phyloP scores from a whole-genome alignment of 805 yeast species.

The Zygoascus bituminiphila region DNA sequence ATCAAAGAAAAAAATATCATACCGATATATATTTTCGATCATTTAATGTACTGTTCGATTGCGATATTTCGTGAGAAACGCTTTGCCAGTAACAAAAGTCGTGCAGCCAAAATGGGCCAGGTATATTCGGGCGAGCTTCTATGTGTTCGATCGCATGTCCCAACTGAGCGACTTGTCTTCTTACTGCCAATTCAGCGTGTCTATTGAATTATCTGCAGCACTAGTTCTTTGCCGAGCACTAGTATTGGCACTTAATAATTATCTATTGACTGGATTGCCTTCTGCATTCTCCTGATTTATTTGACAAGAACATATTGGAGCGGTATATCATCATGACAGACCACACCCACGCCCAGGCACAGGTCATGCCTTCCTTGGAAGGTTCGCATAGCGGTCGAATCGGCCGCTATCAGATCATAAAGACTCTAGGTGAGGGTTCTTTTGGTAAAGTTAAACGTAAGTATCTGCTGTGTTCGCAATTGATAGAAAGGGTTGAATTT shows the following conservation, averaged over 20 bases:
- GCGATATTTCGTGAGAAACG: too few relatives aligned
- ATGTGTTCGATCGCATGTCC: background rate
- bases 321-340: background rate
- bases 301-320: background rate
- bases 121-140: background rate
- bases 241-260: too few relatives aligned
- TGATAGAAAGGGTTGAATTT: background rate
- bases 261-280: background rate
- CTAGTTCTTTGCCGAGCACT: too few relatives aligned
- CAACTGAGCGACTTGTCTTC: background rate
- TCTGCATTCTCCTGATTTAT: background rate
- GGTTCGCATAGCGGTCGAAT: slow-evolving; percentile 37
- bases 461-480: slow-evolving; percentile 29
- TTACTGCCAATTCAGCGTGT: background rate
- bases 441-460: slow-evolving; percentile 94
- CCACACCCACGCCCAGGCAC: background rate
- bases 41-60: too few relatives aligned
- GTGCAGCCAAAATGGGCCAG: too few relatives aligned
- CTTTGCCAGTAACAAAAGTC: too few relatives aligned
- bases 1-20: too few relatives aligned
- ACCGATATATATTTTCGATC: too few relatives aligned
- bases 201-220: too few relatives aligned
- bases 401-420: slow-evolving; percentile 88
- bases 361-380: slow-evolving; percentile 20
- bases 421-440: slow-evolving; percentile 92